Percentiles rank a stretch among this genome's conserved stretches.
Conservation (phyloP, 2,329 filamentous ascomycete species). For the Fusarium pseudocircinatum region DNA sequence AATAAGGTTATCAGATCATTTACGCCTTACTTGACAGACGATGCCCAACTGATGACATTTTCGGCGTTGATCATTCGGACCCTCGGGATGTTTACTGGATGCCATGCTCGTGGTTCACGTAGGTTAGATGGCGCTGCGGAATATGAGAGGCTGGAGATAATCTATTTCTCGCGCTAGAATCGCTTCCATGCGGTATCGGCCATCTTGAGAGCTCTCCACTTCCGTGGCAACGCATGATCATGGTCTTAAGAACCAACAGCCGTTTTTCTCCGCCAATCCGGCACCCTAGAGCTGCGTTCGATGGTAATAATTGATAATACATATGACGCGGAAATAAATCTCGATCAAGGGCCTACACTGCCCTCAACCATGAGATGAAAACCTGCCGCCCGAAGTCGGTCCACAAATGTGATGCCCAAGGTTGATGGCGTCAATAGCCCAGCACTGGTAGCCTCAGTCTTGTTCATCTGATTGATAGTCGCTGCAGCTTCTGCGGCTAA, state of each 20-base stretch:
- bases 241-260: not conserved
- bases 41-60: not conserved
- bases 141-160: not conserved
- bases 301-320: not conserved
- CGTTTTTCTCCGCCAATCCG: not conserved
- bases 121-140: not conserved
- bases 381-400: not conserved
- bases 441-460: not conserved
- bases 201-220: not conserved
- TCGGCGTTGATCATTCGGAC: not conserved
- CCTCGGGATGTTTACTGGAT: not conserved
- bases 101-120: not conserved
- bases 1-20: constrained; percentile 5
- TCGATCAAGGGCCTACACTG: not conserved
- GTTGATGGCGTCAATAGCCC: not conserved
- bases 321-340: not conserved
- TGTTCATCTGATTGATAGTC: not conserved
- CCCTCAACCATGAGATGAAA: not conserved
- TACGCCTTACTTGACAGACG: not conserved
- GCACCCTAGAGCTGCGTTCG: not conserved
- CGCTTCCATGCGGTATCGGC: not conserved
- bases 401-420: not conserved
- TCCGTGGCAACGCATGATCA: not conserved
- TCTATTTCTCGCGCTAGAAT: not conserved
- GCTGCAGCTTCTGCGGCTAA: not conserved